Conservation (phyloP, 23 red algal species). For the Gracilaria vermiculophylla region DNA sequence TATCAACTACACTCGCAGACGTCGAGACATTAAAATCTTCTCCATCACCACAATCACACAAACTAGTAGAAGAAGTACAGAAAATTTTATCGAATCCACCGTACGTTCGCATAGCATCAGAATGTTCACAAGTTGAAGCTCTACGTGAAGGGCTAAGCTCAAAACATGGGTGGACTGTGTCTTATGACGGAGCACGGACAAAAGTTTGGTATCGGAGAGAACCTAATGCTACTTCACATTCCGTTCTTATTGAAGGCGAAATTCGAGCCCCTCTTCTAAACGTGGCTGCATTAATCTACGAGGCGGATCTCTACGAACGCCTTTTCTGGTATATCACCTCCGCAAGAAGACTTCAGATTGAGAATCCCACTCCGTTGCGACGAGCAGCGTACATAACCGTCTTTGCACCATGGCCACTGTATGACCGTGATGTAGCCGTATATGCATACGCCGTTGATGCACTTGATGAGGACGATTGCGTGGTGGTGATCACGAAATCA, state of each 20-base stretch:
- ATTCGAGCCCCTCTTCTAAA: slow-evolving; percentile 49
- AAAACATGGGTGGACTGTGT: slow-evolving; percentile 41
- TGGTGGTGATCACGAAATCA: slow-evolving; percentile 19
- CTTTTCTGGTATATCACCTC: slow-evolving; percentile 76
- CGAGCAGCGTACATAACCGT: slow-evolving; percentile 47
- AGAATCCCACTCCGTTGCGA: not conserved
- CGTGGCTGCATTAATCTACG: slow-evolving; percentile 68
- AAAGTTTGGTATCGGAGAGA: slow-evolving; percentile 62
- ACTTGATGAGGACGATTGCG: slow-evolving; percentile 50
- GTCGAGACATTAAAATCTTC: slow-evolving; percentile 2
- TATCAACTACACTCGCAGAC: not conserved
- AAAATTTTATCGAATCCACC: not conserved
- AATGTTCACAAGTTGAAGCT: slow-evolving; percentile 1
- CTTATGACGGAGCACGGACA: slow-evolving; percentile 35
- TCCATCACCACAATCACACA: not conserved
- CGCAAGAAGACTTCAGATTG: slow-evolving; percentile 29
- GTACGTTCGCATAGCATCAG: not conserved
- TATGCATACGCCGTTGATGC: slow-evolving; percentile 71
- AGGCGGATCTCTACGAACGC: slow-evolving; percentile 63
- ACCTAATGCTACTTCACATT: slow-evolving; percentile 22
- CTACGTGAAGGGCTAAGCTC: not conserved
- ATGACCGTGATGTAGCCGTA: slow-evolving; percentile 53
- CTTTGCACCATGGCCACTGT: slow-evolving; percentile 66
- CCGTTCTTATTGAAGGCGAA: slow-evolving; percentile 55
- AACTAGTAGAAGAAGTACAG: not conserved